Evolutionary conservation across 2,329 filamentous ascomycete genomes (phyloP).

Genomic region (Fusarium nanum): DNA sequence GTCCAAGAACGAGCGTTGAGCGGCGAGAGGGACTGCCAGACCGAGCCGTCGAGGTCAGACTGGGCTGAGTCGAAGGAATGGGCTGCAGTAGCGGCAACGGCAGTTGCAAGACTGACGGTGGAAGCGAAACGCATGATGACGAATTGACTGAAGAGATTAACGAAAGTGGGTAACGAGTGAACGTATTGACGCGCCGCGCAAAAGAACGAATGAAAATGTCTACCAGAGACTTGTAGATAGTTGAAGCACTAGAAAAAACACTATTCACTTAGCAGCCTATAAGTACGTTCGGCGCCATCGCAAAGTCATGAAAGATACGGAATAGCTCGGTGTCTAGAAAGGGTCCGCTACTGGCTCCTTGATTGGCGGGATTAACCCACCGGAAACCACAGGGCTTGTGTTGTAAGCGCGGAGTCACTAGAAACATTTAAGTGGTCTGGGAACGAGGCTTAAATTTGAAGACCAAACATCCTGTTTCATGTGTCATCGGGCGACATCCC

Average conservation of each 20-base stretch:
- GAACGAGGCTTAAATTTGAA: not conserved
- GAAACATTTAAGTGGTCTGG: not conserved
- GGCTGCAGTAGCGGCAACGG: conserved; percentile 43
- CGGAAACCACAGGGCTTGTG: not conserved
- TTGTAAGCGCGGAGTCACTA: not conserved
- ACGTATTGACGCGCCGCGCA: conserved; percentile 1
- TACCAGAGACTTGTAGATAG: conserved; percentile 16
- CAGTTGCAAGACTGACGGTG: conserved; percentile 32
- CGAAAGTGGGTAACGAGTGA: conserved; percentile 6
- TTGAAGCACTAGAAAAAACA: too few relatives aligned
- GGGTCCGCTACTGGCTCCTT: not conserved
- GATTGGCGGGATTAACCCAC: not conserved
- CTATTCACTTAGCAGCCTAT: not conserved
- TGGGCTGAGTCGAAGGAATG: conserved; percentile 30
- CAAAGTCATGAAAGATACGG: not conserved
- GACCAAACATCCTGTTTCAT: not conserved
- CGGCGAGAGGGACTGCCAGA: conserved; percentile 43
- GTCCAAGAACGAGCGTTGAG: conserved; percentile 28
- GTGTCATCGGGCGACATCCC: not conserved
- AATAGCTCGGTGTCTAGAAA: not conserved
- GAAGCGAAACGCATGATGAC: conserved; percentile 44
- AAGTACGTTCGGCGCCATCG: not conserved
- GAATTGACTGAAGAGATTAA: conserved; percentile 1
- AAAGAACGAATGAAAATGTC: conserved; percentile 21
- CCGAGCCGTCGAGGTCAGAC: conserved; percentile 47